A percentile compares a stretch with the other conserved stretches of the same genome.
phyloP scores from a whole-genome alignment of 2,329 filamentous ascomycete species.

The Claviceps sp. region DNA sequence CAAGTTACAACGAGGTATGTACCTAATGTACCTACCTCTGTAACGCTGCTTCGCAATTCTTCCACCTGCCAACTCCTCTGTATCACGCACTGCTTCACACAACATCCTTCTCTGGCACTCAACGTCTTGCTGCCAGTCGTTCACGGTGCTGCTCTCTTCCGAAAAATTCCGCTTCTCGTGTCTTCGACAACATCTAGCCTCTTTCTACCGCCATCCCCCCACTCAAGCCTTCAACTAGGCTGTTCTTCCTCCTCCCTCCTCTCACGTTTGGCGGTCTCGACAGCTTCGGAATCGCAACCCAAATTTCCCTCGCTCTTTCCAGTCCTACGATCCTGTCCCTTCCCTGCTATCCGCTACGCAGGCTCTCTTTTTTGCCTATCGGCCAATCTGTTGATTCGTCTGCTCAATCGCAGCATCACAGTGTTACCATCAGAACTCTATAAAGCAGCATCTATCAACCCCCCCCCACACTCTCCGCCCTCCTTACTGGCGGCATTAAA shows the following conservation, averaged over 20 bases:
- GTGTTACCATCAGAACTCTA: neutral
- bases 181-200: neutral
- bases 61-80: conserved; percentile 1
- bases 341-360: neutral
- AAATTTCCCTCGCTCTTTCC: neutral
- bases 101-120: neutral
- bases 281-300: neutral
- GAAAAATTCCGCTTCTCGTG: neutral
- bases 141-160: neutral
- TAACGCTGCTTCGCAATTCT: conserved; percentile 1
- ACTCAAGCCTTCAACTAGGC: neutral
- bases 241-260: neutral
- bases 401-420: neutral
- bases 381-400: neutral
- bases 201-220: neutral
- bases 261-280: conserved; percentile 1
- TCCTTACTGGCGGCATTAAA: conserved; percentile 7
- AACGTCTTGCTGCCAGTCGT: neutral
- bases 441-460: neutral
- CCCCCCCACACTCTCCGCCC: neutral
- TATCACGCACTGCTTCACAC: neutral
- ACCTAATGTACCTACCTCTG: too few species aligned
- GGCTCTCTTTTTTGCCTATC: neutral
- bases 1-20: too few species aligned
- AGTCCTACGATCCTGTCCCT: neutral